Conservation (phyloP, 1,284 basidiomycete genomes). For the Ceratorhiza oryzae-sativae region DNA sequence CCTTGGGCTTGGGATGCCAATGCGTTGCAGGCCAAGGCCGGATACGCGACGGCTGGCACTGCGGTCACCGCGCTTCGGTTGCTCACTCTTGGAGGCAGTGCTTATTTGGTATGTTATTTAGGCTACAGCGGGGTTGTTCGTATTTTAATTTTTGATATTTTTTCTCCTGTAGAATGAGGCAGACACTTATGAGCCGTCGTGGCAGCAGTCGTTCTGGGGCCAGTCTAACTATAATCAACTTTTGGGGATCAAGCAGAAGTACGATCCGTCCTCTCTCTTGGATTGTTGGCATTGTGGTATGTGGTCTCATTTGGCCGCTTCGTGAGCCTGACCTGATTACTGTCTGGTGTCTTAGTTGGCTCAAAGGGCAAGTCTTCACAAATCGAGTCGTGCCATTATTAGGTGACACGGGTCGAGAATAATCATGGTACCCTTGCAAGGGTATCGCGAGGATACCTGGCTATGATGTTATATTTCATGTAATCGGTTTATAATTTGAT, state of each 20-base stretch:
- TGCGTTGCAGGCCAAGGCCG: background rate
- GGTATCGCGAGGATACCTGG: too few relatives aligned
- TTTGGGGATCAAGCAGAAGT: conserved; percentile 18
- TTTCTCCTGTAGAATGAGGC: conserved; percentile 20
- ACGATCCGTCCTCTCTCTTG: conserved; percentile 16
- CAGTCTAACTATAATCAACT: conserved; percentile 7
- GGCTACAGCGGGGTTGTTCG: background rate
- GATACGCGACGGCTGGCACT: background rate
- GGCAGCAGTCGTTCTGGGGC: conserved; percentile 25
- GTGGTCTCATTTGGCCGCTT: background rate
- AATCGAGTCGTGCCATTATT: background rate
- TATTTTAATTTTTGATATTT: background rate
- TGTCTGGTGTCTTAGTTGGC: too few relatives aligned
- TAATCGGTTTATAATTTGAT: too few relatives aligned
- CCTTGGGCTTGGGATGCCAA: conserved; percentile 21
- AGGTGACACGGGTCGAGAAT: too few relatives aligned
- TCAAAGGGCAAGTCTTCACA: background rate
- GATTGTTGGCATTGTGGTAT: conserved; percentile 36
- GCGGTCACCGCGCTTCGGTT: conserved; percentile 9
- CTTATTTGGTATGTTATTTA: conserved; percentile 20
- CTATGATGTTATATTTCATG: too few relatives aligned
- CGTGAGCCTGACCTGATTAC: too few relatives aligned
- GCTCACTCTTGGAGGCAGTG: conserved; percentile 11
- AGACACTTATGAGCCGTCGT: conserved; percentile 17
- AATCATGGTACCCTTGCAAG: too few relatives aligned